Percentiles rank a stretch among this genome's conserved stretches.
phyloP scores from a whole-genome alignment of 2,329 filamentous ascomycete genomes.

The Kalaharituber pfeilii region DNA sequence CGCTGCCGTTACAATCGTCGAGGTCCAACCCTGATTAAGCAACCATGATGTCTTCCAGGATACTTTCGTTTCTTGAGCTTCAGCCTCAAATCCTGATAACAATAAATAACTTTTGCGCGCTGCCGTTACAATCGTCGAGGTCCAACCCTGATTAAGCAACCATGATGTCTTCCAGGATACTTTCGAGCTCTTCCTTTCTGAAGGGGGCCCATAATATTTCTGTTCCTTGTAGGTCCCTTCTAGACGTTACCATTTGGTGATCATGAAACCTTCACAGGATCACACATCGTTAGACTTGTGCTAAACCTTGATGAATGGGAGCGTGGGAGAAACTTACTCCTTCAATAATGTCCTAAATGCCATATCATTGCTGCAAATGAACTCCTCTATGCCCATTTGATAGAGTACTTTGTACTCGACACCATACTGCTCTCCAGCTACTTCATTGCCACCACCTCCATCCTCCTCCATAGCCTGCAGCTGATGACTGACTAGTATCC shows the following conservation, averaged over 20 bases:
- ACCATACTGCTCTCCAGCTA: constrained; percentile 34
- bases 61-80: no score
- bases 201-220: constrained; percentile 78
- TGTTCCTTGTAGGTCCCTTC: constrained; percentile 67
- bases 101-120: no score
- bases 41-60: constrained; percentile 52
- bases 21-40: no score
- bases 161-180: constrained; percentile 57
- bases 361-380: constrained; percentile 93
- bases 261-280: constrained; percentile 55
- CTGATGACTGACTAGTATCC: constrained; percentile 68
- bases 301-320: not conserved
- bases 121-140: no score
- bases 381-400: constrained; percentile 88
- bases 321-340: constrained; percentile 42
- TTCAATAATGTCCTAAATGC: constrained; percentile 86
- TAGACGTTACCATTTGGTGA: constrained; percentile 88
- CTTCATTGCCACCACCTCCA: constrained; percentile 34
- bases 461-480: constrained; percentile 42
- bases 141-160: no score
- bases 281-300: not conserved
- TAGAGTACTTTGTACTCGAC: constrained; percentile 86
- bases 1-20: no score
- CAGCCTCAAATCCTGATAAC: no score
- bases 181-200: constrained; percentile 71